Base-by-base conservation (phyloP, 768 basidiomycete genomes). In the Glaciozyma antarctica region DNA sequence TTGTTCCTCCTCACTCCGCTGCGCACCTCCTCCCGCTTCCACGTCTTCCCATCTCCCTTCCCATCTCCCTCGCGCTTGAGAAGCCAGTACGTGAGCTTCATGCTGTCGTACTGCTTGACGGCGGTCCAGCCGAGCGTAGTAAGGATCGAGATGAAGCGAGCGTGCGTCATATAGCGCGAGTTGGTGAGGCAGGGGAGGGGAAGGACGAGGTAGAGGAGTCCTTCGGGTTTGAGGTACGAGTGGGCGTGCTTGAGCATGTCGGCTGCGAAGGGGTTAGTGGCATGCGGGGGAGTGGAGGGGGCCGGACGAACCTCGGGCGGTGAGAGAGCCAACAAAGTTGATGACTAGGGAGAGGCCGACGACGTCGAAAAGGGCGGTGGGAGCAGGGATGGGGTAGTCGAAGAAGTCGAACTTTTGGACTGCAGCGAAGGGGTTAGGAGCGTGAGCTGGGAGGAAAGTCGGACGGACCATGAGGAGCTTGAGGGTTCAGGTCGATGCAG, bases 111-210 rank as follows among this genome's bases (percentile, higher is more conserved):
- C 44, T 72, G 68, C 41, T 48, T 52, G 5, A 61, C 61, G 22
- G 57, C 54, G n/a, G 53, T 54, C 65, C 64, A 74, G 28, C 71
- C 71, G 12, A 62, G 61, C 3, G 70, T 65, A 1, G 28, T 41
- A 57, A 72, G 62, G 41, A 74, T 69, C 5, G 43, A 15, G 1
- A 32, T 54, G n/a, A 72, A 56, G 17, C 64, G 66, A 10, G 53
- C 63, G 47, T 63, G 66, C 9, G 63, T 61, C 16, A 72, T 44
- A 61, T 74, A 74, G 24, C 73, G 69, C 1, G 67, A 69, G 64
- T 74, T 74, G 43, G 66, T 64, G 9, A 74, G 60, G 60, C 73
- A 74, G 15, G 73, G 66, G 15, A 72, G 65, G 5, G 73, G 73
- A 7, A 74, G 71, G 62, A 74, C 73, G 56, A 72, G 26, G 66